A percentile compares a stretch with the other conserved stretches of the same genome.
These are phyloP conservation scores for Hymenochaete sp. DNA, from an alignment of 1,284 basidiomycete genomes.

Conservation along the genomic window DNA sequence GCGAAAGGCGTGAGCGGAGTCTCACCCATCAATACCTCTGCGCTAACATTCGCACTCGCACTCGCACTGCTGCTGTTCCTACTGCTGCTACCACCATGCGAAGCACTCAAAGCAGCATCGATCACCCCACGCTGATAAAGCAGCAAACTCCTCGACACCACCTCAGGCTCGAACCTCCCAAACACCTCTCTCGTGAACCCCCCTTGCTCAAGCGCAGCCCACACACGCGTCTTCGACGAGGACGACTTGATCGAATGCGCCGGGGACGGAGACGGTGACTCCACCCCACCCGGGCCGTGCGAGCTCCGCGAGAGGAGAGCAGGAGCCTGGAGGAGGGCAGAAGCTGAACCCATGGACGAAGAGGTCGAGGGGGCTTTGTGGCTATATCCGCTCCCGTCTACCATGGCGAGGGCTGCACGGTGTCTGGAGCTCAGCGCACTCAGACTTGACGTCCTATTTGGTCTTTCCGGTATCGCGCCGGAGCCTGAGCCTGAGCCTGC, in stretches of 20 bases:
- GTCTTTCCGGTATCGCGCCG: constrained; percentile 29
- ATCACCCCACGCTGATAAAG: constrained; percentile 46
- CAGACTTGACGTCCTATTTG: too few species aligned
- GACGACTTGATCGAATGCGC: constrained; percentile 12
- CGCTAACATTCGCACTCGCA: constrained; percentile 45
- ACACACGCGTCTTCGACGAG: constrained; percentile 26
- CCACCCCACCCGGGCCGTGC: background rate
- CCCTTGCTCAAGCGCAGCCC: constrained; percentile 46
- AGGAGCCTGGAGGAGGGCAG: constrained; percentile 29
- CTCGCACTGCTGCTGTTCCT: too few species aligned
- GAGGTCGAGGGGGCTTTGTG: constrained; percentile 34
- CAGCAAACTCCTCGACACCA: constrained; percentile 51
- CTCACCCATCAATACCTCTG: constrained; percentile 24
- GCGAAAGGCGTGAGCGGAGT: constrained; percentile 18
- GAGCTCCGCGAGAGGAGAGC: constrained; percentile 28
- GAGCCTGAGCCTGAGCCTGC: background rate
- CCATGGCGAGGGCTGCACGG: too few species aligned
- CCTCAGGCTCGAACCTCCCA: constrained; percentile 44
- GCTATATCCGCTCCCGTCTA: too few species aligned
- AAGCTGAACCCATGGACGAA: constrained; percentile 48
- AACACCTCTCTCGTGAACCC: constrained; percentile 65
- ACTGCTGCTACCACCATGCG: too few species aligned
- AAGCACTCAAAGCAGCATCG: constrained; percentile 27
- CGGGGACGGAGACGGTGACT: constrained; percentile 1
- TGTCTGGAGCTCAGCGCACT: too few species aligned